Evolutionary conservation across 306 rosid species (phyloP), one percentile per base, ranked within the genome.

Genomic region (Urtica urens): DNA sequence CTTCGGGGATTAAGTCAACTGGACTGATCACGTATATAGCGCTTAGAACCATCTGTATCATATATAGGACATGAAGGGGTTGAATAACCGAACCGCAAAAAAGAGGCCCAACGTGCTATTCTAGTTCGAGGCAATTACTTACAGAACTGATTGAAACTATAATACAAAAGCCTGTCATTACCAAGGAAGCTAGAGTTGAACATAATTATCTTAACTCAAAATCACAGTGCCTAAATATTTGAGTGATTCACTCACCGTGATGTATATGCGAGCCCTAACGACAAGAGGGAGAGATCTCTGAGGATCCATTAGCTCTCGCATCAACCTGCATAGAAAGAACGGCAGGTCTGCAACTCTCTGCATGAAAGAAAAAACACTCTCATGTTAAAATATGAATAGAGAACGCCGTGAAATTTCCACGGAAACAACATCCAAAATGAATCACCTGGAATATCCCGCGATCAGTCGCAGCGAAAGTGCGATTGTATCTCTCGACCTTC

Each of bases 1-100:
- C 97, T 90, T 90, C 97, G 0, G 97, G 97, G 66, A 90, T 81
- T 62, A 90, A 39, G 74, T 90, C 97, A 27, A 84, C 76, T 2
- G 97, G 97, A 42, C 95, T 90, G 62, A 90, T 0, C 48, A 82
- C 18, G 58, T 90, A 90, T 54, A 71, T 37, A 33, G 47, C 64
- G 69, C 82, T 73, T 19, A 69, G 52, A 41, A 75, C 31, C 81
- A 63, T 73, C 97, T 90, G 86, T 22, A 69, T n/a, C 15, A 63
- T 20, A 45, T 28, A 22, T 13, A 10, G 8, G 44, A 23, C 10
- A 28, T 28, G 33, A 28, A 10, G 33, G 33, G 33, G 6, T 10
- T 28, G 9, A 19, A 15, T 33, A 13, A 25, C 23, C 13, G 48
- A 24, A 29, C 2, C 35, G n/a, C n/a, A 9, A 35, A 35, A 35